Conservation (phyloP, 768 basidiomycete genomes). For the Russula olivacea region DNA sequence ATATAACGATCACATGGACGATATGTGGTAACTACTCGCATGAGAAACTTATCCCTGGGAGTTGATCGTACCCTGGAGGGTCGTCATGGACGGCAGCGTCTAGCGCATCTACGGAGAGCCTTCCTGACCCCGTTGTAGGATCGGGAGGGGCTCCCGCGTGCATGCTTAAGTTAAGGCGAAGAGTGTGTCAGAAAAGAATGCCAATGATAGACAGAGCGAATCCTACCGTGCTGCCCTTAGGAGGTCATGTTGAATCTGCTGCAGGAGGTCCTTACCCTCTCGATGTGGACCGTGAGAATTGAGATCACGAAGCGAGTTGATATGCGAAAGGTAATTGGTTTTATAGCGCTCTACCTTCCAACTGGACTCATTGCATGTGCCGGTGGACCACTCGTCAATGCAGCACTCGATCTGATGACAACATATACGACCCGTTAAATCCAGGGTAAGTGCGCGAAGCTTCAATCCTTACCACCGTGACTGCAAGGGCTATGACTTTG, state of each 20-base stretch:
- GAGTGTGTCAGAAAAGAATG: not conserved
- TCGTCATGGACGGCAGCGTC: not conserved
- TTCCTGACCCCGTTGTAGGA: not conserved
- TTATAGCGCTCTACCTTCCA: not conserved
- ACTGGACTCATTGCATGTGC: not conserved
- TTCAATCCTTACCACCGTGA: constrained; percentile 12
- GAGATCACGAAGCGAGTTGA: not conserved
- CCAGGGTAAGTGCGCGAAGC: too few relatives aligned
- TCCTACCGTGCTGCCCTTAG: constrained; percentile 1
- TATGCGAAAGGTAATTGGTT: not conserved
- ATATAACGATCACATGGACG: too few relatives aligned
- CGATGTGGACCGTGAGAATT: not conserved
- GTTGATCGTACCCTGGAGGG: not conserved
- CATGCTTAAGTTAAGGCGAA: not conserved
- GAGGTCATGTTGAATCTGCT: constrained; percentile 1
- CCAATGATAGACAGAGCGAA: not conserved
- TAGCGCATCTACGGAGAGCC: not conserved
- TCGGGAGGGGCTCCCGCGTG: not conserved
- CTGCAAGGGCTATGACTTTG: not conserved
- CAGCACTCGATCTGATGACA: constrained; percentile 14
- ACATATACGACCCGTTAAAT: not conserved
- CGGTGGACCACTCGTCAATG: constrained; percentile 11
- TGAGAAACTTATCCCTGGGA: too few relatives aligned
- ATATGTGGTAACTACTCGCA: too few relatives aligned
- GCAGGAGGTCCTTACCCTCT: not conserved